Conservation (phyloP, 345 rosid genomes). For the Noccaea caerulescens region DNA sequence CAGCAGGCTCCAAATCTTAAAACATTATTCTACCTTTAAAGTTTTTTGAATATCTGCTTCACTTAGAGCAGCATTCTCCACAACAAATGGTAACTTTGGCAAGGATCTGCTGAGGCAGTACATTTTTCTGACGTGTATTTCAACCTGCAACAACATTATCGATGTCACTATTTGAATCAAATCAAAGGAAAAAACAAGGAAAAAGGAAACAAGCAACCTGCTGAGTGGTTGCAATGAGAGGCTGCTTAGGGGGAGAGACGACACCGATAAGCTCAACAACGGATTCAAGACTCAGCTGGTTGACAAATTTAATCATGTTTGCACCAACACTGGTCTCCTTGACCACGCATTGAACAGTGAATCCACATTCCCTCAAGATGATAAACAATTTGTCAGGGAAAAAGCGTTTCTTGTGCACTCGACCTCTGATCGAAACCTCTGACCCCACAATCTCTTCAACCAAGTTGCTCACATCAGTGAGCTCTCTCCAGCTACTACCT, state of each 20-base stretch:
- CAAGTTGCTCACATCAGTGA: constrained; percentile 45
- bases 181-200: no score
- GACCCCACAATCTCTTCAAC: constrained; percentile 47
- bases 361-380: constrained; percentile 63
- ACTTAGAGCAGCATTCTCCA: no score
- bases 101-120: no score
- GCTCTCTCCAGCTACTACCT: no score
- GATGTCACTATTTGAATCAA: no score
- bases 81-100: no score
- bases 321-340: constrained; percentile 26
- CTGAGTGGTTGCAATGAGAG: constrained; percentile 57
- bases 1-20: no score
- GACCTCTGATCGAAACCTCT: constrained; percentile 55
- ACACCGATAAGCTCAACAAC: constrained; percentile 56
- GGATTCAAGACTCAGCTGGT: constrained; percentile 60
- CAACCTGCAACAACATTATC: no score
- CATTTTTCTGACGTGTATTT: no score
- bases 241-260: constrained; percentile 50
- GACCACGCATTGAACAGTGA: constrained; percentile 66
- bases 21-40: no score
- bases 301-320: constrained; percentile 60
- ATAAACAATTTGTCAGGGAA: constrained; percentile 58
- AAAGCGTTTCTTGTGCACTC: constrained; percentile 57
- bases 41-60: no score
- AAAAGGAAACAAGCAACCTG: constrained; percentile 30